Conservation (phyloP, 176 grass and related monocot genomes). For the Avena eriantha region DNA sequence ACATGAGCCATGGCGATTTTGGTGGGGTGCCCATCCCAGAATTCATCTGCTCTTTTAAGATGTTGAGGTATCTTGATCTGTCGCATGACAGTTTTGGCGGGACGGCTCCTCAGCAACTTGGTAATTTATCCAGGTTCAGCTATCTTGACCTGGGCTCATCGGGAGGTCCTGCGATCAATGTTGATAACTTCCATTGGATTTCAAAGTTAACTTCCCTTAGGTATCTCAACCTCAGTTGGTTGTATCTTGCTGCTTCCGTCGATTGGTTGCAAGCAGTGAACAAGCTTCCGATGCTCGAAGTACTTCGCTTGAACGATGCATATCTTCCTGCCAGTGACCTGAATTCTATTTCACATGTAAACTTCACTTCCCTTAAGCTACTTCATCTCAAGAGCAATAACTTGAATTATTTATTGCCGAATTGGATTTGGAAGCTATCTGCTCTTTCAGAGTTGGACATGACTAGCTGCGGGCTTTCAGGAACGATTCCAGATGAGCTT, state of each 20-base stretch:
- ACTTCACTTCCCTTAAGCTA: conserved; percentile 28
- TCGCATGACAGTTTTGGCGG: conserved; percentile 17
- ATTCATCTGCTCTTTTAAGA: conserved; percentile 49
- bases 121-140: conserved; percentile 55
- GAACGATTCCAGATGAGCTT: conserved; percentile 28
- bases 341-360: conserved; percentile 24
- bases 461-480: conserved; percentile 32
- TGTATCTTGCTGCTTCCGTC: neutral
- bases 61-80: conserved; percentile 48
- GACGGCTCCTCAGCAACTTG: conserved; percentile 30
- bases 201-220: conserved; percentile 39
- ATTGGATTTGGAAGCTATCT: conserved; percentile 47
- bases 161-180: neutral
- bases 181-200: conserved; percentile 5
- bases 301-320: conserved; percentile 39
- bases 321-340: conserved; percentile 20
- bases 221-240: conserved; percentile 45
- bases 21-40: conserved; percentile 33
- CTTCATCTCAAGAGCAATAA: conserved; percentile 37
- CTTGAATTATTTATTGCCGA: conserved; percentile 27
- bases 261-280: conserved; percentile 54
- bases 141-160: conserved; percentile 35
- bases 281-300: conserved; percentile 39
- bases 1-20: conserved; percentile 45
- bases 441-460: conserved; percentile 45